Evolutionary conservation across 202 grass and related monocot species (phyloP).

Genomic region (Setaria viridis): DNA sequence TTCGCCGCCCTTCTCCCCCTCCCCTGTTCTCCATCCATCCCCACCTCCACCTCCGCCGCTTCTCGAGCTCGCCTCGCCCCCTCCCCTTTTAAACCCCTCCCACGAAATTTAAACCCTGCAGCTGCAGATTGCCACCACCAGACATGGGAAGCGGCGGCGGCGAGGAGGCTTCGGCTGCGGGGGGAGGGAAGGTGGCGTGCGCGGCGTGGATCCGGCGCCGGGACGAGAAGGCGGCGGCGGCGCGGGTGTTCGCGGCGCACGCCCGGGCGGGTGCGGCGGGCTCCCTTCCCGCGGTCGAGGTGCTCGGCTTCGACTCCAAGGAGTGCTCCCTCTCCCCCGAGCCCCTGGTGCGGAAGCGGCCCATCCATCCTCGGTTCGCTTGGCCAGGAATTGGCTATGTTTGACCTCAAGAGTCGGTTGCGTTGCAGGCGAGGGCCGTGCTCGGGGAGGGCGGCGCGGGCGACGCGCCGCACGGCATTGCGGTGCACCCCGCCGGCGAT

Average conservation of each 20-base stretch:
- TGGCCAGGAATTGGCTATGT: background rate
- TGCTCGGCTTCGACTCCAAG: conserved; percentile 78
- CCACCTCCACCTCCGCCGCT: background rate
- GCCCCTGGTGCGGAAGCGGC: conserved; percentile 55
- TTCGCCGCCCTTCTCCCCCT: background rate
- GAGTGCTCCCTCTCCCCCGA: conserved; percentile 58
- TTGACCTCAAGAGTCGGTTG: conserved; percentile 3
- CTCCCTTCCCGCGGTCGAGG: conserved; percentile 58
- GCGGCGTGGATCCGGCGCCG: conserved; percentile 80
- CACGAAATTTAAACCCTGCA: background rate
- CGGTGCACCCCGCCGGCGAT: conserved; percentile 89
- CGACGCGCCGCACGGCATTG: conserved; percentile 65
- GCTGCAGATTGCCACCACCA: background rate
- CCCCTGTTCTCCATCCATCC: background rate
- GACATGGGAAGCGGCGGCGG: conserved; percentile 13
- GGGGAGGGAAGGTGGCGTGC: conserved; percentile 57
- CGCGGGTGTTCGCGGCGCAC: conserved; percentile 57
- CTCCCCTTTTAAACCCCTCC: background rate
- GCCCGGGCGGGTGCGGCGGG: conserved; percentile 42
- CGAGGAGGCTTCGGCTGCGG: conserved; percentile 29
- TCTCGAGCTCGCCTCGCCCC: conserved; percentile 1
- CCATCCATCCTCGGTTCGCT: background rate
- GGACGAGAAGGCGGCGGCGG: conserved; percentile 68
- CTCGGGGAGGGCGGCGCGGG: conserved; percentile 44
- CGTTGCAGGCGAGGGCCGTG: conserved; percentile 55